Evolutionary conservation across 169 alveolate species (phyloP).

Genomic region (Eimeria tenella): DNA sequence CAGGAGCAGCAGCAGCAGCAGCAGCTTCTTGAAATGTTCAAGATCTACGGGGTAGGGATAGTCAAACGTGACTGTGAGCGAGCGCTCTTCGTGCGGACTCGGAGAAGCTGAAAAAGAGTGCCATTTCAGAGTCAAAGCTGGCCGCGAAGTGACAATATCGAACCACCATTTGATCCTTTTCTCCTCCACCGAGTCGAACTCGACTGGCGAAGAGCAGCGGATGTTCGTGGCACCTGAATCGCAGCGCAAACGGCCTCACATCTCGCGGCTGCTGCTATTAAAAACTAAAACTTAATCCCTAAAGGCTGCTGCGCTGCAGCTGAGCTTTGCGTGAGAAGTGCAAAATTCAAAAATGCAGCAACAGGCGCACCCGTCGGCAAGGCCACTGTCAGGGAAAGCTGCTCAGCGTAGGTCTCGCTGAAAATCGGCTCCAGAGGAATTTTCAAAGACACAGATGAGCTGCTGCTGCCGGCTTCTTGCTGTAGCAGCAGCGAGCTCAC

Average conservation of each 20-base stretch:
- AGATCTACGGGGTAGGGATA: slow-evolving; percentile 29
- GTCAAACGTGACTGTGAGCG: slow-evolving; percentile 37
- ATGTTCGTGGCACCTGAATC: slow-evolving; percentile 59
- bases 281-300: too few relatives aligned
- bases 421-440: slow-evolving; percentile 74
- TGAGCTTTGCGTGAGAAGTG: background rate
- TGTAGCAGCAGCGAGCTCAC: slow-evolving; percentile 25
- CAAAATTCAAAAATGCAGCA: background rate
- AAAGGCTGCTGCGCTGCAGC: background rate
- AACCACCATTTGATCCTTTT: slow-evolving; percentile 52
- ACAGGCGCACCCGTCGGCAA: slow-evolving; percentile 72
- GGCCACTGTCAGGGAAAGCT: slow-evolving; percentile 64
- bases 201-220: slow-evolving; percentile 24
- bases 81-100: background rate
- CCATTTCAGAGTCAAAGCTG: slow-evolving; percentile 56
- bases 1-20: slow-evolving; percentile 8
- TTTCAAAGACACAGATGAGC: slow-evolving; percentile 22
- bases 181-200: slow-evolving; percentile 46
- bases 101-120: slow-evolving; percentile 47
- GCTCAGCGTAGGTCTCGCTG: slow-evolving; percentile 55
- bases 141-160: slow-evolving; percentile 54
- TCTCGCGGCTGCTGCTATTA: too few relatives aligned
- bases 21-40: slow-evolving; percentile 21
- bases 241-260: background rate
- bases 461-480: background rate